Evolutionary conservation across 1,139 yeast genomes (phyloP), one percentile per base, ranked within the genome.

Genomic region (Suzukiozyma palmioleophila): DNA sequence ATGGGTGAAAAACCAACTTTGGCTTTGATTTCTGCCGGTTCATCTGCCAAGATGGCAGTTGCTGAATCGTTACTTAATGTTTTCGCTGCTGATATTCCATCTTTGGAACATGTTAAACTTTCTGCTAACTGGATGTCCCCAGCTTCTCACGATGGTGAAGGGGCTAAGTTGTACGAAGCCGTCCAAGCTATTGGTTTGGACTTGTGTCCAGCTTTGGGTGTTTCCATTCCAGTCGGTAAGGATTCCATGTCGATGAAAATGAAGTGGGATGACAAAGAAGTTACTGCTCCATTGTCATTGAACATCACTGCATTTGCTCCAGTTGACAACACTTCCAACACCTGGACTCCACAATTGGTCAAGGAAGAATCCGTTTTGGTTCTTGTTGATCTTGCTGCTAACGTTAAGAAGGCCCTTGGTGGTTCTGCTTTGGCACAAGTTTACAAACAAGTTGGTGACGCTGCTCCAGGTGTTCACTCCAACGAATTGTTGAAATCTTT

Each of bases 101-200:
- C 82, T 10, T 69, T 92, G 46, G 82, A 82, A 45, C 77, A 82
- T 51, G 82, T 92, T 40, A 86, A 90, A 56, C 69, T 94, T 45
- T 86, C 96, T 42, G 99, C 99, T 39, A 94, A 94, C 70, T 94
- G 99, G 99, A 94, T 94, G 99, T 83, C 97, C 12, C 92, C 98
- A 40, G 96, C 98, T 28, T 76, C 94, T 35, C 96, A 90, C 53
- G 81, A 81, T 14, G 97, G 98, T 57, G 98, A 94, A 65, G 98
- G 98, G 42, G 78, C 95, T 34, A 92, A 89, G 49, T 74, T 94
- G 48, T 94, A 92, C 59, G 96, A 90, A 60, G 98, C 97, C 34
- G 98, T 94, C 37, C 92, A 89, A 65, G 97, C 98, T 4, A 82
- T 94, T 55, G 97, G 97, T 51, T 62, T 90, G 57, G 97, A 89